Evolutionary conservation across 495 filamentous ascomycete species (phyloP).

Genomic region (Hypoxylon lienhwacheense): DNA sequence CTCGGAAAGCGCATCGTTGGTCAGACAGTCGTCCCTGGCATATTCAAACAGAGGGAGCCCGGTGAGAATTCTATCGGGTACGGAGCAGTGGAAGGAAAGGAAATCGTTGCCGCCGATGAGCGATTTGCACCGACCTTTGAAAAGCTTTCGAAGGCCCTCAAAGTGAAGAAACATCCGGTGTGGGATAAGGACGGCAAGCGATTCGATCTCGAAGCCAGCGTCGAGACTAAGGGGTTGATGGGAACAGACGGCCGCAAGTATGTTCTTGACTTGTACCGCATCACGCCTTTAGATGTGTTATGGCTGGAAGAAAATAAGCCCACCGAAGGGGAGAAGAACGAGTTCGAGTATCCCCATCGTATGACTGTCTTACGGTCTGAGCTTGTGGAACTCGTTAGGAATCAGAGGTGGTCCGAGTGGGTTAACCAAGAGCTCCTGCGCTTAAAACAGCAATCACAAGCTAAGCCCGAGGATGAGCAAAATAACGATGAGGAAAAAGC

Average conservation of each 20-base stretch:
- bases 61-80: conserved; percentile 99
- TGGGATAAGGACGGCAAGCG: conserved; percentile 96
- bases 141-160: conserved; percentile 82
- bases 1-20: conserved; percentile 95
- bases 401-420: conserved; percentile 83
- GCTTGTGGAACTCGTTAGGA: conserved; percentile 80
- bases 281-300: conserved; percentile 85
- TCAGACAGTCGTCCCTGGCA: conserved; percentile 97
- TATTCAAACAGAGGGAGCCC: conserved; percentile 97
- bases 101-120: conserved; percentile 86
- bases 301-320: conserved; percentile 77
- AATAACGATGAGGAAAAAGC: conserved; percentile 29
- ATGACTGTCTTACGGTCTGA: conserved; percentile 93
- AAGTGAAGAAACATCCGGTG: conserved; percentile 91
- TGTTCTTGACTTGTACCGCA: conserved; percentile 91
- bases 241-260: conserved; percentile 98
- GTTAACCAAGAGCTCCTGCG: conserved; percentile 70
- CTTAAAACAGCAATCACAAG: conserved; percentile 45
- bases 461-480: conserved; percentile 35
- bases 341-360: conserved; percentile 79
- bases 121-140: conserved; percentile 82
- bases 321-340: conserved; percentile 47
- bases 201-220: conserved; percentile 90
- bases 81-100: conserved; percentile 95
- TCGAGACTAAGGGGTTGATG: conserved; percentile 96